phyloP scores from a whole-genome alignment of 2,329 filamentous ascomycete species.

The Botrytis paeoniae region DNA sequence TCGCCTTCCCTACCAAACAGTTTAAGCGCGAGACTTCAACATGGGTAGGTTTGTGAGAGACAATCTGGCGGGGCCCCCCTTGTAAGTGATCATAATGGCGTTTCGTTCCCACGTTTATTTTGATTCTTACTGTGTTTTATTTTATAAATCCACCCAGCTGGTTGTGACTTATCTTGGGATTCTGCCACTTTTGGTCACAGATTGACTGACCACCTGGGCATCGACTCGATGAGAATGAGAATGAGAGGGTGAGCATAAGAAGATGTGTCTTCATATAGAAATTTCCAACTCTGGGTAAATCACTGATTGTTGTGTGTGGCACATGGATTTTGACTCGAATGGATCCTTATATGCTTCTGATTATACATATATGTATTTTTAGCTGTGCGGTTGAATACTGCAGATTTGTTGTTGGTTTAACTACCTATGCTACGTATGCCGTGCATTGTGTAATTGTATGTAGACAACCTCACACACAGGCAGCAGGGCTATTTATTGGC shows the following conservation, averaged over 20 bases:
- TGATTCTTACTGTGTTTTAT: neutral
- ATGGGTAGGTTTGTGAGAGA: neutral
- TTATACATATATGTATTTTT: neutral
- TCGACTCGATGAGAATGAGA: neutral
- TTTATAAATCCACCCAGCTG: conserved; percentile 1
- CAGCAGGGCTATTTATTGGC: neutral
- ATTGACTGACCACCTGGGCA: neutral
- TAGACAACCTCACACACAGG: neutral
- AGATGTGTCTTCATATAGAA: neutral
- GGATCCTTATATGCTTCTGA: too few relatives aligned
- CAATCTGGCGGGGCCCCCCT: conserved; percentile 6
- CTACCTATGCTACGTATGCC: neutral
- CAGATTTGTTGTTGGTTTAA: neutral
- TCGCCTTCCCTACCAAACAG: neutral
- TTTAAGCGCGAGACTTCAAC: conserved; percentile 4
- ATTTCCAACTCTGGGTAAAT: neutral
- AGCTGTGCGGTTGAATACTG: neutral
- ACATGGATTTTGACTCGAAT: neutral
- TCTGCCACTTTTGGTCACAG: neutral
- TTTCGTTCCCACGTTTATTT: neutral
- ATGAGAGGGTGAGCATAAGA: neutral
- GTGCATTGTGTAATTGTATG: neutral
- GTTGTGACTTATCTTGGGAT: neutral
- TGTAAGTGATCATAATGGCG: conserved; percentile 12
- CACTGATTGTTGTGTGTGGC: too few relatives aligned